Base-by-base conservation (phyloP, 495 filamentous ascomycete genomes). In the Tuber aestivum region DNA sequence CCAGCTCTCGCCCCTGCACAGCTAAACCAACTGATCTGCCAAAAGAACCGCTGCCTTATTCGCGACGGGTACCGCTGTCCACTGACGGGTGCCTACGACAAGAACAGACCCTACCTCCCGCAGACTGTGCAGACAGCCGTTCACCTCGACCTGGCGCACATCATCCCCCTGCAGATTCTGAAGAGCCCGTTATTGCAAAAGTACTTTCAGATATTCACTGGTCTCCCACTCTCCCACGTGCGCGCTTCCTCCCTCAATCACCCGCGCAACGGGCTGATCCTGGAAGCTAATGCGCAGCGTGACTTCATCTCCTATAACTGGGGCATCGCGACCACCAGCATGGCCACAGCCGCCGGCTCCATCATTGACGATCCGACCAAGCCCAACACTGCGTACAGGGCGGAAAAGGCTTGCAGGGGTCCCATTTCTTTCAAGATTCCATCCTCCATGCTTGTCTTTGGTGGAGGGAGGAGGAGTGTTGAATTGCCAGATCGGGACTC, bases 41-140 rank as follows among this genome's bases (percentile, higher is more conserved):
- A 72, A 23, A 48, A 45, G 21, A 56, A n/a, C 16, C 56, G 71
- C n/a, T 56, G 41, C 35, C 48, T 42, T 20, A 32, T 10, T 18
- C 71, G 72, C 45, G 72, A 73, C 10, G 72, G 72, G 10, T 65
- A 35, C 35, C 72, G 72, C 8, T 73, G 72, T 27, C 72, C 38
- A 1, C 2, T 73, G 45, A 73, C 72, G 1, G 42, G 72, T 0
- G 10, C 7, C 2, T 65, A 65, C 20, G 72, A 72, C 71, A 23
- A 9, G n/a, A 21, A 35, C 20, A 35, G 7, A 7, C 56, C 32
- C 3, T 6, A 27, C 8, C 4, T 68, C 7, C 14, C 27, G 6
- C 21, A 72, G 32, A 27, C 48, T 0, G 73, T 35, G n/a, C 40
- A 16, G 56, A 21, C 44, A 23, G 38, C 14, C 32, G 73, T 37